These are phyloP conservation scores for Aegilops tauschii DNA, from an alignment of 176 grass and related monocot genomes.

Conservation along the genomic window DNA sequence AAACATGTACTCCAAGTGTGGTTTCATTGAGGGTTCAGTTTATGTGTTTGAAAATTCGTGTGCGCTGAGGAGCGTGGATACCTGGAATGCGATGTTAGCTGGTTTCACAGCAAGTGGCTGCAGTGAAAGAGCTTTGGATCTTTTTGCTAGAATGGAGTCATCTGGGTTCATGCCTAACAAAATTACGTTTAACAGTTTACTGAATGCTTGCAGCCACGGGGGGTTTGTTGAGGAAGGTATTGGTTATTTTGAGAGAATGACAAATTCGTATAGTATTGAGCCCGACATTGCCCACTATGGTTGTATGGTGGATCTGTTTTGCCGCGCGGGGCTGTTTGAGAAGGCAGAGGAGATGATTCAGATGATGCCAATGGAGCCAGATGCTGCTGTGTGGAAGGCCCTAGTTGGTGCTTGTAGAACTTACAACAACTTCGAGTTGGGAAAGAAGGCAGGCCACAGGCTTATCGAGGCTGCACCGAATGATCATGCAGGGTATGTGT, in stretches of 20 bases:
- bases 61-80: slow-evolving; percentile 35
- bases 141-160: slow-evolving; percentile 52
- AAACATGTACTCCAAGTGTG: slow-evolving; percentile 64
- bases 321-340: slow-evolving; percentile 51
- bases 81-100: slow-evolving; percentile 57
- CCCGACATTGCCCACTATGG: slow-evolving; percentile 67
- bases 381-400: slow-evolving; percentile 59
- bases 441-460: slow-evolving; percentile 50
- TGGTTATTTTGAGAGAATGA: slow-evolving; percentile 45
- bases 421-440: slow-evolving; percentile 52
- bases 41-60: slow-evolving; percentile 42
- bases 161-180: slow-evolving; percentile 40
- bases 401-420: slow-evolving; percentile 65
- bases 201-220: slow-evolving; percentile 72
- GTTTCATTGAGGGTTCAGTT: slow-evolving; percentile 55
- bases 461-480: slow-evolving; percentile 60
- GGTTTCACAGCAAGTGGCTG: slow-evolving; percentile 53
- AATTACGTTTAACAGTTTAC: slow-evolving; percentile 52
- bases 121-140: slow-evolving; percentile 40
- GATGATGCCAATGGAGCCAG: slow-evolving; percentile 54
- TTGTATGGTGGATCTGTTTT: slow-evolving; percentile 73
- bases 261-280: slow-evolving; percentile 30
- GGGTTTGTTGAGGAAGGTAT: slow-evolving; percentile 48
- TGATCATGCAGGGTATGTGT: slow-evolving; percentile 52
- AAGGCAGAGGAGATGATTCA: slow-evolving; percentile 52